A percentile compares a stretch with the other conserved stretches of the same genome.
Evolutionary conservation across 2,329 filamentous ascomycete genomes (phyloP).

Genomic region (Parastagonospora nodorum): DNA sequence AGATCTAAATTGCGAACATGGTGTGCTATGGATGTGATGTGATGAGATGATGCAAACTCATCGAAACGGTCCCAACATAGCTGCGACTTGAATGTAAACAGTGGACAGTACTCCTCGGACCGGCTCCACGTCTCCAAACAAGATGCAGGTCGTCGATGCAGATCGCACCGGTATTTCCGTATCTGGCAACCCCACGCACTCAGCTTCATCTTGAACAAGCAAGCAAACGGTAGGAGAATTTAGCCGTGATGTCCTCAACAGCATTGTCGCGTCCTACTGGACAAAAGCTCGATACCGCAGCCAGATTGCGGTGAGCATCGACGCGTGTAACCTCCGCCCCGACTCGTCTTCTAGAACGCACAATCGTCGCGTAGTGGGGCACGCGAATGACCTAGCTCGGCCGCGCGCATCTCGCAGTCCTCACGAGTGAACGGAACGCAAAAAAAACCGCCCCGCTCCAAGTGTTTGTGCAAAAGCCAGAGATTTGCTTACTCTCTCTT

Average conservation of each 20-base stretch:
- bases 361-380: background rate
- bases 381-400: background rate
- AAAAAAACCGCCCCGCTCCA: background rate
- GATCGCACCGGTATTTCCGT: background rate
- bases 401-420: background rate
- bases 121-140: no score
- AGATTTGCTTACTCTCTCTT: no score
- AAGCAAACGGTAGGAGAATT: background rate
- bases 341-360: background rate
- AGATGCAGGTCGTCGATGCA: background rate
- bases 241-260: background rate
- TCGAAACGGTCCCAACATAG: no score
- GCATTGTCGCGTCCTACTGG: background rate
- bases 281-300: background rate
- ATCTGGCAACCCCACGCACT: background rate
- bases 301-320: background rate
- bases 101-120: no score
- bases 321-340: background rate
- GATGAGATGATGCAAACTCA: background rate
- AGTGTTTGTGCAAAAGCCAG: no score
- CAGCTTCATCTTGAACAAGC: background rate
- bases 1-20: constrained; percentile 24
- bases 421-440: background rate
- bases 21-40: constrained; percentile 6
- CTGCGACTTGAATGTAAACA: no score